Conservation (phyloP, 2,329 filamentous ascomycete species). For the Calonectria crousiana region DNA sequence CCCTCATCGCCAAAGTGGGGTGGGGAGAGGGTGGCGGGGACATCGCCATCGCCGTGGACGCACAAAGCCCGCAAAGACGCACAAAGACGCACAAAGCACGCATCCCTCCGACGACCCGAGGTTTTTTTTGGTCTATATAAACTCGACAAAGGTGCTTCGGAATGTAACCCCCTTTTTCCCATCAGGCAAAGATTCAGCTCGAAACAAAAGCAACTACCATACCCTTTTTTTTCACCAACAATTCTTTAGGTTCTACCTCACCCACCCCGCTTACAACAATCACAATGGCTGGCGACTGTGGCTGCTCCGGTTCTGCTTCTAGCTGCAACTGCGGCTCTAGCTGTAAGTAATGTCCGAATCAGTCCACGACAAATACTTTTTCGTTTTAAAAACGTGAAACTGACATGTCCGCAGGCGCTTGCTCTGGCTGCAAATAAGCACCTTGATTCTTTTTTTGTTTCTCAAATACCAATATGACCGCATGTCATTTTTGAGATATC, state of each 20-base stretch:
- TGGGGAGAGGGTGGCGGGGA: background rate
- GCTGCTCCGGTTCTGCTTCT: slow-evolving; percentile 49
- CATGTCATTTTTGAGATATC: slow-evolving; percentile 30
- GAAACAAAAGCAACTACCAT: slow-evolving; percentile 23
- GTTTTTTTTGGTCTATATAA: slow-evolving; percentile 43
- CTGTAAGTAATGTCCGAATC: slow-evolving; percentile 43
- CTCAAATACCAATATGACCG: slow-evolving; percentile 25
- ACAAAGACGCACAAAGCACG: slow-evolving; percentile 27
- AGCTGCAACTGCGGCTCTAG: slow-evolving; percentile 52
- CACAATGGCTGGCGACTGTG: slow-evolving; percentile 53
- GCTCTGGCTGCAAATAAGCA: slow-evolving; percentile 47
- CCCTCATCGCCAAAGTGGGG: slow-evolving; percentile 33
- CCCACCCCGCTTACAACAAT: slow-evolving; percentile 30
- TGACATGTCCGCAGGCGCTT: slow-evolving; percentile 47
- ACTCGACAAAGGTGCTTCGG: slow-evolving; percentile 12
- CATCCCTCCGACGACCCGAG: slow-evolving; percentile 13
- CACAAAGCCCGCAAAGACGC: slow-evolving; percentile 34
- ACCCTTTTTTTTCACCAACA: background rate
- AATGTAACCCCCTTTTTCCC: background rate
- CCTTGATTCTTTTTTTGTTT: slow-evolving; percentile 1
- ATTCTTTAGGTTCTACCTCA: slow-evolving; percentile 26
- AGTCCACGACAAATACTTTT: background rate
- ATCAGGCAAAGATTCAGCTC: slow-evolving; percentile 31
- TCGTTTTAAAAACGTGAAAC: background rate
- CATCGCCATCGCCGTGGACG: slow-evolving; percentile 6